These are phyloP conservation scores for Hypoxylon lienhwacheense DNA, from an alignment of 495 filamentous ascomycete genomes.

Conservation along the genomic window DNA sequence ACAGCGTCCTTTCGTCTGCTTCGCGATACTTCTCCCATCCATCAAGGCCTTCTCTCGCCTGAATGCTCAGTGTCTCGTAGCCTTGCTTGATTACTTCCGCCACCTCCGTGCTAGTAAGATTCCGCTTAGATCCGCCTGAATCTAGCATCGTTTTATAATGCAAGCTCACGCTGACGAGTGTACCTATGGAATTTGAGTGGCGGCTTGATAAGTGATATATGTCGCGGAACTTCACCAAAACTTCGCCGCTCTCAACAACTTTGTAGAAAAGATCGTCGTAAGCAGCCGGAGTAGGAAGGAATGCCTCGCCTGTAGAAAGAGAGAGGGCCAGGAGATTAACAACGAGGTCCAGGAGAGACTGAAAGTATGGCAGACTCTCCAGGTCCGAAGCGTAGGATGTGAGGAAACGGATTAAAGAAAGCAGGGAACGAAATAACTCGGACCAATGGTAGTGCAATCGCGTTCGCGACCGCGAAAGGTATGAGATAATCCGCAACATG, in stretches of 20 bases:
- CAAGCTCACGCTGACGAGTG: slow-evolving; percentile 76
- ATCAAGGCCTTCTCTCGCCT: slow-evolving; percentile 79
- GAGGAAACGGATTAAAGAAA: slow-evolving; percentile 88
- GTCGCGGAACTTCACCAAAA: slow-evolving; percentile 79
- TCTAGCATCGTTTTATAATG: slow-evolving; percentile 86
- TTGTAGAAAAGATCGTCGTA: slow-evolving; percentile 99
- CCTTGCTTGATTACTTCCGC: slow-evolving; percentile 91
- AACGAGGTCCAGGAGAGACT: slow-evolving; percentile 66
- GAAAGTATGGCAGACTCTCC: slow-evolving; percentile 59
- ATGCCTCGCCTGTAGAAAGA: slow-evolving; percentile 84
- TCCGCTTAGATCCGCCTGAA: slow-evolving; percentile 59
- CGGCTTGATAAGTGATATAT: slow-evolving; percentile 62
- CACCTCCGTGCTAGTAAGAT: slow-evolving; percentile 80
- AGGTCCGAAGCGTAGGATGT: slow-evolving; percentile 81
- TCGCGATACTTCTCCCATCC: slow-evolving; percentile 76
- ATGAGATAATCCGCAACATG: slow-evolving; percentile 77
- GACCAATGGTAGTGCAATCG: slow-evolving; percentile 90
- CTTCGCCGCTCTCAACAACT: slow-evolving; percentile 86
- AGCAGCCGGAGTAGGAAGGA: slow-evolving; percentile 83
- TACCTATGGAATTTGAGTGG: slow-evolving; percentile 71
- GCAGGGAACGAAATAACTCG: slow-evolving; percentile 86
- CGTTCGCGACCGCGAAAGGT: slow-evolving; percentile 76
- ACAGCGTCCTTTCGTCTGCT: slow-evolving; percentile 70
- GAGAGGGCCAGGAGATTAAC: slow-evolving; percentile 84
- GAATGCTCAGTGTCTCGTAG: slow-evolving; percentile 89